Evolutionary conservation across 2,329 filamentous ascomycete species (phyloP), one percentile per base, ranked within the genome.

Genomic region (Verticillium klebahnii): DNA sequence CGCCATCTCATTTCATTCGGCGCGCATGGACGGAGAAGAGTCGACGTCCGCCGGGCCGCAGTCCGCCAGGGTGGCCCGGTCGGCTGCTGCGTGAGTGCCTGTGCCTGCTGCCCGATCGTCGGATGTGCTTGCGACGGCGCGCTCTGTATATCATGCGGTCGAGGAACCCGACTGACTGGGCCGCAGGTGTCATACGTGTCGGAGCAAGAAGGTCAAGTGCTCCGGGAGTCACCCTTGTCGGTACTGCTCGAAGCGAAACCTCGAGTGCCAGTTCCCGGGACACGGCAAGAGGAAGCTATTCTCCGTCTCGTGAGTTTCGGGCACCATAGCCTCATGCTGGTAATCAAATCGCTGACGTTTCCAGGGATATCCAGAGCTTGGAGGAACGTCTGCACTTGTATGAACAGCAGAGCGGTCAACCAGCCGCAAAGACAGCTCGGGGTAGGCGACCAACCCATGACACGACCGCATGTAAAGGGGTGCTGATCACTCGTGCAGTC

Each of bases 131-230:
- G n/a, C n/a, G n/a, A 12, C 9, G 19, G n/a, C 37, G 15, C 17
- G 8, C 6, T n/a, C 4, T 7, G 9, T n/a, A 8, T 14, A 9
- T 23, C n/a, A 11, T 23, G 19, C 8, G n/a, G n/a, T 8, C 9
- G 11, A 12, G 29, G 29, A 29, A 29, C 29, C 8, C 9, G 5
- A 50, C 19, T 50, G 45, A 50, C 45, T 23, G n/a, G 8, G 9
- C 23, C 7, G 3, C n/a, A 58, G 57, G 23, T 58, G 57, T 25
- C 25, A 45, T 40, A 45, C 36, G 9, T 58, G 57, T 32, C 57
- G 57, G 36, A 45, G 23, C 12, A 58, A 58, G 57, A 58, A 58
- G 57, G 57, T 58, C 23, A 58, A 58, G 36, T 58, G 57, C 23
- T 58, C 57, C 5, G 57, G 57, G 9, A 39, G 40, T 12, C 37